Percentiles rank a stretch among this genome's conserved stretches.
Evolutionary conservation across 2,329 filamentous ascomycete genomes (phyloP).

Genomic region (Aspergillus sp.): DNA sequence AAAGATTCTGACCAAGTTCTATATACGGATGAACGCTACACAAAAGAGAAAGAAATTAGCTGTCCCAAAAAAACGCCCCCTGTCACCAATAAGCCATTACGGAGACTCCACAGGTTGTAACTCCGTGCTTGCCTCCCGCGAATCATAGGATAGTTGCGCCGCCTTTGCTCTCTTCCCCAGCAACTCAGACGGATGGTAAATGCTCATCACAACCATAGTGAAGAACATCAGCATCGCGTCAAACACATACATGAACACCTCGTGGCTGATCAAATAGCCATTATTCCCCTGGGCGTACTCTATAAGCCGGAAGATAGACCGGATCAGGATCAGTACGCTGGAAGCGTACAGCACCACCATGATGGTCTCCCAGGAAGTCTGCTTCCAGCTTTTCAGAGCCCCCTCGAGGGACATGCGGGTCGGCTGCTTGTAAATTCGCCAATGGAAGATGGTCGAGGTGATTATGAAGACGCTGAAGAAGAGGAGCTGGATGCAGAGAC

Average conservation of each 20-base stretch:
- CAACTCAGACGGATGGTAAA: background rate
- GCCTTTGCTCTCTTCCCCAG: constrained; percentile 25
- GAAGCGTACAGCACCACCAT: background rate
- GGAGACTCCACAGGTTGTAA: background rate
- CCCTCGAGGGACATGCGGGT: background rate
- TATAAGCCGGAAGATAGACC: constrained; percentile 9
- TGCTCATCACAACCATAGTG: constrained; percentile 7
- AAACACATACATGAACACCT: constrained; percentile 12
- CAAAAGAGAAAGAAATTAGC: background rate
- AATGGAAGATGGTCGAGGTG: constrained; percentile 18
- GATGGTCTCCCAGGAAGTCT: background rate
- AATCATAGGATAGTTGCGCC: background rate
- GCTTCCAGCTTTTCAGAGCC: background rate
- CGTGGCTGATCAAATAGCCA: constrained; percentile 1
- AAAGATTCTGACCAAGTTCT: background rate
- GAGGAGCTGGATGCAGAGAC: constrained; percentile 21
- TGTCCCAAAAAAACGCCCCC: background rate
- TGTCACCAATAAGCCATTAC: background rate
- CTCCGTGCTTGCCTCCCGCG: background rate
- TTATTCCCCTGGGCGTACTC: constrained; percentile 1
- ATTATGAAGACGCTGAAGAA: constrained; percentile 23
- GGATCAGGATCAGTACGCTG: constrained; percentile 8
- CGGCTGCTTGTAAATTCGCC: constrained; percentile 7
- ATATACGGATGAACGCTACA: background rate
- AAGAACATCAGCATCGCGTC: constrained; percentile 14